A percentile compares a stretch with the other conserved stretches of the same genome.
These are phyloP conservation scores for Pyricularia sp. DNA, from an alignment of 2,329 filamentous ascomycete species.

Conservation along the genomic window DNA sequence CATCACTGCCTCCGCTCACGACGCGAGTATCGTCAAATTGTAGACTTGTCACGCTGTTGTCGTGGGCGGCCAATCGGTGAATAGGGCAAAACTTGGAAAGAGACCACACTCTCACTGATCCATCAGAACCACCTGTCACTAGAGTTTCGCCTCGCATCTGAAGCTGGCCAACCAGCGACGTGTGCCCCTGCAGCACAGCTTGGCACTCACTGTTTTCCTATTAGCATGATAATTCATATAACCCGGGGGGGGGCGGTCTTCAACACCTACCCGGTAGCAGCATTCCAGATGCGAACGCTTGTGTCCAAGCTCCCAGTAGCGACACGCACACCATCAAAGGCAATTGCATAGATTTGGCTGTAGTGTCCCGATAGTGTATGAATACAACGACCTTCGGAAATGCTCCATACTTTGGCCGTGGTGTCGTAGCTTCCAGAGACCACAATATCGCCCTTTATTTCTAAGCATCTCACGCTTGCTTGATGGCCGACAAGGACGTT, in stretches of 20 bases:
- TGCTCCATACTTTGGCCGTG: conserved; percentile 94
- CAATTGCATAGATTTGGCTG: conserved; percentile 97
- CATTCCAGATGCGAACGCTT: conserved; percentile 95
- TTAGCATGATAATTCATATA: conserved; percentile 19
- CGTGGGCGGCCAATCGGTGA: conserved; percentile 88
- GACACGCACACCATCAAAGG: conserved; percentile 87
- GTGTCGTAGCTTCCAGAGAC: conserved; percentile 99
- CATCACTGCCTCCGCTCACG: conserved; percentile 91
- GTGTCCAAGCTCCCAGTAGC: conserved; percentile 95
- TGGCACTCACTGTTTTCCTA: conserved; percentile 55
- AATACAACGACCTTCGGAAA: conserved; percentile 86
- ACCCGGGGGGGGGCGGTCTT: too few relatives aligned
- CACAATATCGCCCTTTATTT: conserved; percentile 92
- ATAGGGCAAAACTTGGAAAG: conserved; percentile 84
- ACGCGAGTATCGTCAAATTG: conserved; percentile 96
- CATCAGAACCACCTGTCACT: conserved; percentile 92
- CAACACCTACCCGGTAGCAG: conserved; percentile 64
- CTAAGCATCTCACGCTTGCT: conserved; percentile 87
- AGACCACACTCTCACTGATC: conserved; percentile 94
- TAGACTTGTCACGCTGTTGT: conserved; percentile 95
- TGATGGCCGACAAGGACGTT: conserved; percentile 93
- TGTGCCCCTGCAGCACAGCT: conserved; percentile 91
- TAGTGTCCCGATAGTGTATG: conserved; percentile 90
- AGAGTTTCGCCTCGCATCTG: conserved; percentile 93
- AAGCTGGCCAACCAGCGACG: conserved; percentile 89